Evolutionary conservation across 805 yeast genomes (phyloP), one percentile per base, ranked within the genome.

Genomic region (Blastobotrys robertii): DNA sequence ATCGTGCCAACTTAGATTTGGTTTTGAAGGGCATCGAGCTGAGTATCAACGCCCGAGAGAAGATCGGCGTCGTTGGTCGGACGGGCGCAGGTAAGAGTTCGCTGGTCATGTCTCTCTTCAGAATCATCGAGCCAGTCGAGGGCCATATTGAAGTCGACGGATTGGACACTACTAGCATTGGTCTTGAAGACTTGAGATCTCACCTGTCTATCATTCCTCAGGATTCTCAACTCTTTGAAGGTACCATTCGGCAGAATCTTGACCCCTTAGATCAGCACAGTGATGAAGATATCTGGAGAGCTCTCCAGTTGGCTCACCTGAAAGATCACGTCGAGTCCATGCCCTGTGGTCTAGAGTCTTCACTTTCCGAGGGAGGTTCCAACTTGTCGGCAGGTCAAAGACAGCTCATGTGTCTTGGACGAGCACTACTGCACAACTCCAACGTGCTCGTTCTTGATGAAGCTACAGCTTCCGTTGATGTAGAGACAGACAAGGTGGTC

Each of bases 11-110:
- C 46, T 69, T 90, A 49, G 95, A 84, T 39, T 71, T 83, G 13
- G 92, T 85, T 3, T 68, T 90, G 63, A 82, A 79, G 53, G 67
- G 79, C 45, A 74, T 90, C 53, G 70, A 67, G 45, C 57, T 90
- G 16, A 64, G 72, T 9, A 76, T 90, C 53, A 70, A 76, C 38
- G 76, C 88, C 1, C 68, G 74, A 45, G 97, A 90, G 59, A 90
- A 90, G 62, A 70, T 88, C 56, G 97, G 97, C 48, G 87, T 88
- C 62, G 97, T 90, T 44, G 97, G 97, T 16, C 75, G 97, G 58
- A 88, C 97, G 0, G 97, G 97, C 50, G 97, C 97, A 2, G 97
- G 97, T 50, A 87, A 87, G 62, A 81, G 92, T 0, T 81, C 95
- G 1, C 69, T 87, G 55, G 82, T 95, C 0, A 65, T 85, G 55